Conservation (phyloP, 2,329 filamentous ascomycete genomes). For the Ophiostoma novo-ulmi region DNA sequence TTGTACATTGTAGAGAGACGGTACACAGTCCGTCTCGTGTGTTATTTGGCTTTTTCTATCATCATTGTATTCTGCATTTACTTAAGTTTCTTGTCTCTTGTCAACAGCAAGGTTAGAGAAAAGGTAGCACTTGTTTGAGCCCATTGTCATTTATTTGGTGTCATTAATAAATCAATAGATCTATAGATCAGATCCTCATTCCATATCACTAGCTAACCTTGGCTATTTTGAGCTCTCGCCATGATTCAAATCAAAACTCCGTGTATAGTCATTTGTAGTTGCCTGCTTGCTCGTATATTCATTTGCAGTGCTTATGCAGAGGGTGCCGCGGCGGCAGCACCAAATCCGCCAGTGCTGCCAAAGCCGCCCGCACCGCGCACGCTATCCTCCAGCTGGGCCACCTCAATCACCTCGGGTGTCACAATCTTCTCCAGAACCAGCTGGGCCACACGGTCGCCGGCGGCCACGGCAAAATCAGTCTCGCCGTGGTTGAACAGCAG, state of each 20-base stretch:
- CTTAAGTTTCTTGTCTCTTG: neutral
- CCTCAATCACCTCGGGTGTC: slow-evolving; percentile 86
- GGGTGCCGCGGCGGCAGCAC: neutral
- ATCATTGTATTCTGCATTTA: neutral
- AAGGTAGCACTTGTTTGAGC: neutral
- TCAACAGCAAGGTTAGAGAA: neutral
- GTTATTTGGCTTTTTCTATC: neutral
- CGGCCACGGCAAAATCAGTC: slow-evolving; percentile 70
- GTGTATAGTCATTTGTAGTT: neutral
- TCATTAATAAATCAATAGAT: neutral
- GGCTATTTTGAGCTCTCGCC: neutral
- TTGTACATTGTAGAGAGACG: too few species aligned
- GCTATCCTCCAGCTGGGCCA: slow-evolving; percentile 81
- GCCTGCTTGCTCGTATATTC: neutral
- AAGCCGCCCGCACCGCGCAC: slow-evolving; percentile 87
- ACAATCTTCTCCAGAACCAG: slow-evolving; percentile 90
- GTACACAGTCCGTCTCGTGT: neutral
- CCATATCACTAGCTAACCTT: neutral
- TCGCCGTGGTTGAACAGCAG: slow-evolving; percentile 91
- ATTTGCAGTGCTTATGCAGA: neutral
- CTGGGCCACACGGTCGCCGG: slow-evolving; percentile 89
- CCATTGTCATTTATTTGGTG: neutral
- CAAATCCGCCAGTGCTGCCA: slow-evolving; percentile 67
- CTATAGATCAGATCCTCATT: neutral
- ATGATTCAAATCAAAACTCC: neutral